A percentile compares a stretch with the other conserved stretches of the same genome.
These are phyloP conservation scores for Insectozyma bohioensis DNA, from an alignment of 1,139 yeast genomes.

Conservation along the genomic window DNA sequence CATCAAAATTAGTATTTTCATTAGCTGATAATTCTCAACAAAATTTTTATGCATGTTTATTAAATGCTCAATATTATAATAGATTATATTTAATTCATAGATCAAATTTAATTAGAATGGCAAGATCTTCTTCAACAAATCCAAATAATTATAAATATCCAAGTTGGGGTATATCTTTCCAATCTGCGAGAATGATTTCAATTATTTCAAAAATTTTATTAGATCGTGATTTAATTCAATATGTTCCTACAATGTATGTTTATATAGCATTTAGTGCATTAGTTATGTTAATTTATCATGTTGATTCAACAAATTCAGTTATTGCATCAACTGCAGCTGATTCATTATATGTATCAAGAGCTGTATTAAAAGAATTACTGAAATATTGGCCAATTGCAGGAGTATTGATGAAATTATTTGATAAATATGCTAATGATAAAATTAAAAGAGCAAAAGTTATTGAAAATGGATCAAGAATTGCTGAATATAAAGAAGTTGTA, in stretches of 20 bases:
- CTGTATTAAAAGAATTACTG: conserved; percentile 54
- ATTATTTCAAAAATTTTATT: conserved; percentile 61
- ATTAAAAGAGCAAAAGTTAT: conserved; percentile 45
- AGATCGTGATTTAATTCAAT: conserved; percentile 50
- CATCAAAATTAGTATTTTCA: conserved; percentile 62
- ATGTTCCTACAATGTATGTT: conserved; percentile 57
- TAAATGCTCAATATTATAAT: conserved; percentile 74
- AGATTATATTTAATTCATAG: conserved; percentile 71
- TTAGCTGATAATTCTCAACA: conserved; percentile 54
- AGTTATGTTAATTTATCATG: conserved; percentile 73
- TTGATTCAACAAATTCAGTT: conserved; percentile 56
- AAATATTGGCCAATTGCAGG: conserved; percentile 47
- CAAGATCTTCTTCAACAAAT: conserved; percentile 41
- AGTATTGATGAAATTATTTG: conserved; percentile 41
- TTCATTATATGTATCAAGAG: conserved; percentile 52
- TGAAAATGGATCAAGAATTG: conserved; percentile 38
- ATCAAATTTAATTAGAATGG: conserved; percentile 60
- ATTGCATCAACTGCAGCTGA: conserved; percentile 62
- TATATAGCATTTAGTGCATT: conserved; percentile 67
- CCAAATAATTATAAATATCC: conserved; percentile 61
- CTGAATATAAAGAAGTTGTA: conserved; percentile 36
- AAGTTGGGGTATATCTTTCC: conserved; percentile 83
- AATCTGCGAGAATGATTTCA: conserved; percentile 80
- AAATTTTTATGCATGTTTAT: conserved; percentile 57
- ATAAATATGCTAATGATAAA: conserved; percentile 48